A percentile compares a stretch with the other conserved stretches of the same genome.
These are phyloP conservation scores for Thymus mandschuricus DNA, from an alignment of 257 asterid species.

Conservation along the genomic window DNA sequence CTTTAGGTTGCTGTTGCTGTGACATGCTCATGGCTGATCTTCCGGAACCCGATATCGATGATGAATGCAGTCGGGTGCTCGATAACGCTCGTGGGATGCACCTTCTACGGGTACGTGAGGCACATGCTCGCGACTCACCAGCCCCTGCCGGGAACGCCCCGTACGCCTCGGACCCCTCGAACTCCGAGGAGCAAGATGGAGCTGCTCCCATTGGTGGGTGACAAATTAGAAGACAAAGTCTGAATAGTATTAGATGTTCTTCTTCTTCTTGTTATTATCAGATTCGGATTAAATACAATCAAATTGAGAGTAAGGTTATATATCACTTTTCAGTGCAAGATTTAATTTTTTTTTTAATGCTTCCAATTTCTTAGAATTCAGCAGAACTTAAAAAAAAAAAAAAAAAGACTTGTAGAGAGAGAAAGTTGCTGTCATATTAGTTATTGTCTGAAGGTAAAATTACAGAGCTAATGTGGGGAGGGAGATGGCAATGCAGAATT, in stretches of 20 bases:
- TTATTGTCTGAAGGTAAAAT: no score
- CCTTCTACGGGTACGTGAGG: constrained; percentile 91
- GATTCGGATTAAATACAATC: background rate
- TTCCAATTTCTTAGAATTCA: no score
- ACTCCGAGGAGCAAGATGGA: constrained; percentile 66
- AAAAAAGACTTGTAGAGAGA: no score
- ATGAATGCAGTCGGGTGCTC: constrained; percentile 86
- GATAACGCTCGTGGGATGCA: constrained; percentile 80
- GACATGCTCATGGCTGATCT: constrained; percentile 90
- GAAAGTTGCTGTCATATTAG: no score
- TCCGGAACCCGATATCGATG: constrained; percentile 79
- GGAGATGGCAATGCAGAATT: background rate
- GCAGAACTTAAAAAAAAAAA: background rate
- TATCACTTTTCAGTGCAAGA: background rate
- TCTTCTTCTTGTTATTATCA: background rate
- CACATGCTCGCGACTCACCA: constrained; percentile 60
- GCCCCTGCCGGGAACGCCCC: constrained; percentile 62
- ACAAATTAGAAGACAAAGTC: constrained; percentile 74
- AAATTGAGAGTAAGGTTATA: constrained; percentile 20
- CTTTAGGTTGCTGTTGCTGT: constrained; percentile 92
- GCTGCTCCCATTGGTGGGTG: constrained; percentile 70
- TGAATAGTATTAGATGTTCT: constrained; percentile 22
- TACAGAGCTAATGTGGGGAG: no score
- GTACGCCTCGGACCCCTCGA: constrained; percentile 66
- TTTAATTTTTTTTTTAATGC: no score